Percentiles rank a stretch among this genome's conserved stretches.
Evolutionary conservation across 768 basidiomycete species (phyloP).

Genomic region (Pleurotus salmoneostramineus): DNA sequence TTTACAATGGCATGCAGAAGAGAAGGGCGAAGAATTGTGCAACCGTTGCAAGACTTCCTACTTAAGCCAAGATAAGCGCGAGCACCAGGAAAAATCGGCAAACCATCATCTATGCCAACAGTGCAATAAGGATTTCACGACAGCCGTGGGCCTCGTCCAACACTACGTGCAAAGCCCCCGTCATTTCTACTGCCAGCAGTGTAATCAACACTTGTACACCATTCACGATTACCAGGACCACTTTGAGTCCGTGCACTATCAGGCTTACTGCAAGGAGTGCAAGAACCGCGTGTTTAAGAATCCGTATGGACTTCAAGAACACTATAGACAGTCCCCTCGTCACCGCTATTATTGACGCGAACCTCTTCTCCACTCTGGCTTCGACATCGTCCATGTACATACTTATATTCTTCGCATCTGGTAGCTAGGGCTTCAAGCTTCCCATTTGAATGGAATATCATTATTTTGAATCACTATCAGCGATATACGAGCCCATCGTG

Average conservation of each 20-base stretch:
- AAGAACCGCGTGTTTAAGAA: conserved; percentile 20
- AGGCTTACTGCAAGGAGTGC: neutral
- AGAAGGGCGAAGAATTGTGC: conserved; percentile 17
- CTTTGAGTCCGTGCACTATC: neutral
- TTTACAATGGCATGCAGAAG: conserved; percentile 25
- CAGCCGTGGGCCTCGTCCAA: neutral
- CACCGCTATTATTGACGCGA: conserved; percentile 4
- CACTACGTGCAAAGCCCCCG: neutral
- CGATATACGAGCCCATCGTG: too few relatives aligned
- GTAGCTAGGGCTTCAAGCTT: too few relatives aligned
- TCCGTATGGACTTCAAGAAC: conserved; percentile 24
- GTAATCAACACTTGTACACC: neutral
- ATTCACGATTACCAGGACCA: neutral
- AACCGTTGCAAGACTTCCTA: conserved; percentile 17
- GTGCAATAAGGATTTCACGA: neutral
- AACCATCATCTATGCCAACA: neutral
- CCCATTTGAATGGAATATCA: too few relatives aligned
- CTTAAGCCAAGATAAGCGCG: neutral
- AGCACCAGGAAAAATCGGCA: neutral
- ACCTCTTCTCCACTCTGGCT: neutral
- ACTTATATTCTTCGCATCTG: too few relatives aligned
- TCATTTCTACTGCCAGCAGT: neutral
- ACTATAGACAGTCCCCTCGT: conserved; percentile 24
- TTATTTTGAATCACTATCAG: too few relatives aligned
- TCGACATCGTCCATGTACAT: neutral